Percentiles rank a stretch among this genome's conserved stretches.
These are phyloP conservation scores for Cystobasidiaceae sp. DNA, from an alignment of 1,284 basidiomycete genomes.

Conservation along the genomic window DNA sequence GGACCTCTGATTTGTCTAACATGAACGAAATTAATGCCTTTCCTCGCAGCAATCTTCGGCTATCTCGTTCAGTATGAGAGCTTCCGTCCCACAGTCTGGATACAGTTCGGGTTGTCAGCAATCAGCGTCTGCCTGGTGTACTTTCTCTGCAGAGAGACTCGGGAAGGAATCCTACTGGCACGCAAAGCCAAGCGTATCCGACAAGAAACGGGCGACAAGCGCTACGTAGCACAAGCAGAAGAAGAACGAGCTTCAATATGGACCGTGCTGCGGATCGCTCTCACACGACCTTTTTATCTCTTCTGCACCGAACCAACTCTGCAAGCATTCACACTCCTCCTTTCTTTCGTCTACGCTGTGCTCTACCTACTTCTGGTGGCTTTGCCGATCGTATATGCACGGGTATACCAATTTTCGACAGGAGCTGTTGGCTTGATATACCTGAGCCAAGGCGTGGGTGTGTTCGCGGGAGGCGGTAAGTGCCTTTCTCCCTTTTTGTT, in stretches of 20 bases:
- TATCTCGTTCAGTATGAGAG: conserved; percentile 49
- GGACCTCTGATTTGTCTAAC: background rate
- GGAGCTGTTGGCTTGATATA: conserved; percentile 36
- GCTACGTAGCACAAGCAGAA: conserved; percentile 9
- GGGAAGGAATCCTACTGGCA: conserved; percentile 40
- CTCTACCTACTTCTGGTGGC: conserved; percentile 17
- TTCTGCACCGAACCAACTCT: conserved; percentile 36
- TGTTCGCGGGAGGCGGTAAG: conserved; percentile 4
- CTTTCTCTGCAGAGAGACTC: conserved; percentile 54
- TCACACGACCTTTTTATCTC: conserved; percentile 16
- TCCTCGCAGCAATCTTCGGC: conserved; percentile 51
- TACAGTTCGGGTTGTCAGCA: conserved; percentile 59
- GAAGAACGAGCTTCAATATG: background rate
- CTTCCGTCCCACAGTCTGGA: conserved; percentile 54
- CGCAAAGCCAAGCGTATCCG: conserved; percentile 9
- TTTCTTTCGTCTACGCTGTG: conserved; percentile 12
- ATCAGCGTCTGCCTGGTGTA: conserved; percentile 51
- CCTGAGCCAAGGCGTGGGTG: conserved; percentile 33
- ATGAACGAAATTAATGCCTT: background rate
- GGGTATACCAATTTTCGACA: conserved; percentile 29
- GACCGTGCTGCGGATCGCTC: background rate
- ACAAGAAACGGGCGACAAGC: conserved; percentile 8
- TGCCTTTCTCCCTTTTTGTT: background rate
- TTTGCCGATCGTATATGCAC: conserved; percentile 12
- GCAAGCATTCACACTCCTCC: conserved; percentile 32